Base-by-base conservation (phyloP, 2,329 filamentous ascomycete genomes). In the Trichoderma arundinaceum region DNA sequence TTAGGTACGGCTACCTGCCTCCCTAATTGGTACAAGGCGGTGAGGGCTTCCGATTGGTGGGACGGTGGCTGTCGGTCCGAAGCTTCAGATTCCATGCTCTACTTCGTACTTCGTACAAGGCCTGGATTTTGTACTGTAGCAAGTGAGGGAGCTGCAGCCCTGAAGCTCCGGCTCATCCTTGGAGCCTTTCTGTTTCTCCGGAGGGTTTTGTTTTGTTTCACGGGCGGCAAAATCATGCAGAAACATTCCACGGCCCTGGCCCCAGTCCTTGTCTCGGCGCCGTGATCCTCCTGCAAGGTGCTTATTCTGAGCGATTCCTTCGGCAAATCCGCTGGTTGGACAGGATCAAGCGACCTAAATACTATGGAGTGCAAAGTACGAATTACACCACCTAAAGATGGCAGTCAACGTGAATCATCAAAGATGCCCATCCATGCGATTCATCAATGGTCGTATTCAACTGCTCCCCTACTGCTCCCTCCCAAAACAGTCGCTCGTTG, bases 171-270 rank as follows among this genome's bases (percentile, higher is more conserved):
- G 17, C 41, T 44, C 39, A 15, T 54, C 17, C 22, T 33, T 9
- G n/a, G 39, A 44, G 19, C 19, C 8, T 17, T 15, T 28, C 19
- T 57, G 53, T 44, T 44, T 57, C 53, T 32, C 44, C 43, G 52
- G 28, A 54, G 39, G 48, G 17, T 59, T 48, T 32, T 19, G 15
- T 60, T 60, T 46, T 49, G 57, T 60, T 51, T 59, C 56, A 48
- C 28, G 56, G 32, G 32, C 12, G 7, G 7, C 19, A 22, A 48
- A 33, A 54, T 1, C 32, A 38, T n/a, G 43, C 13, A 38, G n/a
- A 49, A 51, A 60, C 57, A 60, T 51, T 60, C 44, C 33, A 51
- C 2, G 2, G 13, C 7, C 44, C 10, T 48, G 43, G 43, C 32
- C 8, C 32, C 19, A 15, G 15, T 33, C 12, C 17, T 3, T 53